A percentile compares a stretch with the other conserved stretches of the same genome.
phyloP scores from a whole-genome alignment of 2,329 filamentous ascomycete genomes.

The Colletotrichum graminicola region DNA sequence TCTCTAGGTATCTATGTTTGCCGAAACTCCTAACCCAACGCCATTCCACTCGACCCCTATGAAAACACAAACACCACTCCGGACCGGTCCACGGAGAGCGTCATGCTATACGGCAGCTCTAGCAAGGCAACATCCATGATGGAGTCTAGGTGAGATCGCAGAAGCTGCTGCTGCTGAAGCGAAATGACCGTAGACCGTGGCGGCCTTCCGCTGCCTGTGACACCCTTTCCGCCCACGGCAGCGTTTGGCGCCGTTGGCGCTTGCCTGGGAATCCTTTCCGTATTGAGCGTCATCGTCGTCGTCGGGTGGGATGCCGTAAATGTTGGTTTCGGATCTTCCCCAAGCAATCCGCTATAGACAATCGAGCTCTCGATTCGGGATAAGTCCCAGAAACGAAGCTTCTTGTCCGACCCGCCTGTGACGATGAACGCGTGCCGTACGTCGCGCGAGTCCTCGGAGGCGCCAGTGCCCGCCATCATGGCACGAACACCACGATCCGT shows the following conservation, averaged over 20 bases:
- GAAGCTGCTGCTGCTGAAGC: constrained; percentile 85
- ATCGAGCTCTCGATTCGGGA: constrained; percentile 80
- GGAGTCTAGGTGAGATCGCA: constrained; percentile 88
- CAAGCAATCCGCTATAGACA: constrained; percentile 82
- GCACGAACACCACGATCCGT: constrained; percentile 79
- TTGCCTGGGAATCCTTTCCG: constrained; percentile 68
- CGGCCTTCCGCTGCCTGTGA: constrained; percentile 57
- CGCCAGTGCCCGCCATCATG: constrained; percentile 79
- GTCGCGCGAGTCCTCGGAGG: constrained; percentile 77
- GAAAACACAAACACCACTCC: constrained; percentile 88
- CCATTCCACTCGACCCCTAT: constrained; percentile 12
- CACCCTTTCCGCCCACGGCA: constrained; percentile 48
- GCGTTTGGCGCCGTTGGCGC: constrained; percentile 49
- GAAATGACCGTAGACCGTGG: constrained; percentile 87
- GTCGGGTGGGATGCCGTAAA: constrained; percentile 76
- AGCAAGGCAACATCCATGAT: constrained; percentile 90
- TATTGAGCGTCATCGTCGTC: constrained; percentile 73
- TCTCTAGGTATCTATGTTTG: constrained; percentile 33
- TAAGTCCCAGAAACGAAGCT: constrained; percentile 94
- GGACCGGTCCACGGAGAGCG: constrained; percentile 87
- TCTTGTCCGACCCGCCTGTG: constrained; percentile 89
- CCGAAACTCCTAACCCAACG: constrained; percentile 12
- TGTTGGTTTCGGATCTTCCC: constrained; percentile 78
- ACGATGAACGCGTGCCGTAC: constrained; percentile 86
- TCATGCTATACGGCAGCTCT: constrained; percentile 92